Base-by-base conservation (phyloP, 371 early-diverging fungal species). In the Saksenaea oblongispora region DNA sequence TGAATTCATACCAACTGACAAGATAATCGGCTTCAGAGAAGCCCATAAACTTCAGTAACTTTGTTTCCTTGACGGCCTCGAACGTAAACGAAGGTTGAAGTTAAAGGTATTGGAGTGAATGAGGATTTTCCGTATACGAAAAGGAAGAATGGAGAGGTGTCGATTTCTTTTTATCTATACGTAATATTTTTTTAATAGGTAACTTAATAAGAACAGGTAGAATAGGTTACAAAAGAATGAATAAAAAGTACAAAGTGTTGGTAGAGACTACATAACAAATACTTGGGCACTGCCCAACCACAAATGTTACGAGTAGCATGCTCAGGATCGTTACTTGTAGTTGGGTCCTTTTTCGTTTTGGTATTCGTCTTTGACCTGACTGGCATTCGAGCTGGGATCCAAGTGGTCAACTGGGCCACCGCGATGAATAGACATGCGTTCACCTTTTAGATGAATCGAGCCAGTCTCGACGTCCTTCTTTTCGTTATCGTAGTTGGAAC, bases 321-420 rank as follows among this genome's bases (percentile, higher is more conserved):
- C 51, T 47, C 22, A 22, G 51, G 51, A 47, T 35, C 26, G 44
- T 67, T 75, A 79, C 65, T 74, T 72, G 66, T 67, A 75, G 64
- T 79, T 79, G 55, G 76, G 76, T 35, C 74, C 74, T 64, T 71
- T 72, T 53, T 71, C 73, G 15, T 66, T 56, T 17, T 59, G 44
- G 58, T 80, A 80, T 7, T 72, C 65, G 15, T 71, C 55, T 63
- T 75, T 77, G 37, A 80, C 58, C 34, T 80, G 63, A 58, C 69
- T 77, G 54, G 77, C 77, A 15, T 28, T 71, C 35, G 80, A 70
- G 35, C 72, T 56, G 5, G 58, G 34, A 31, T 71, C 64, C 34
- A 70, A 71, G 18, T 22, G 53, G 2, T 47, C 22, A 22, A 17
- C 51, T 0, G 22, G 10, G 51, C 39, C 39, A 39, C 10, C 39